Evolutionary conservation across 192 early-diverging fungal species (phyloP).

Genomic region (Linnemannia exigua): DNA sequence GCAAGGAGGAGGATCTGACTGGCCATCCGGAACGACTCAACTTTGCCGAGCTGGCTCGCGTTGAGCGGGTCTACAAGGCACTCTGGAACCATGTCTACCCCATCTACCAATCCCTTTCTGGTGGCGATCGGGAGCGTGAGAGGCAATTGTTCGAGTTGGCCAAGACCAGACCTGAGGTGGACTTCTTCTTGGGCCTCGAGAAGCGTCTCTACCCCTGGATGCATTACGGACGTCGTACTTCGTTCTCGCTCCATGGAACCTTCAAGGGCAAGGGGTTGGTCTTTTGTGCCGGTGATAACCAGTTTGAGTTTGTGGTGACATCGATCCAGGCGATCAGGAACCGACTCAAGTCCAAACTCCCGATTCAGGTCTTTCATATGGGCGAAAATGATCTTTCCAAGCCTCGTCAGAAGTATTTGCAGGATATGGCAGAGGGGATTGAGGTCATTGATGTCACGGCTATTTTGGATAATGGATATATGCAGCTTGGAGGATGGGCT

Average conservation of each 20-base stretch:
- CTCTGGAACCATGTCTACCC: slow-evolving; percentile 62
- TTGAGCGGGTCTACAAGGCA: slow-evolving; percentile 57
- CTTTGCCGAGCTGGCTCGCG: slow-evolving; percentile 54
- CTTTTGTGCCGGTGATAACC: slow-evolving; percentile 63
- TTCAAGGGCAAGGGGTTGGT: slow-evolving; percentile 59
- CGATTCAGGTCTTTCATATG: slow-evolving; percentile 72
- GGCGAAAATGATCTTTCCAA: slow-evolving; percentile 58
- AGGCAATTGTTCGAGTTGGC: slow-evolving; percentile 23
- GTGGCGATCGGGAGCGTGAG: slow-evolving; percentile 26
- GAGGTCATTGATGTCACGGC: slow-evolving; percentile 52
- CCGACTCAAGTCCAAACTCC: slow-evolving; percentile 62
- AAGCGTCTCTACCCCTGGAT: slow-evolving; percentile 59
- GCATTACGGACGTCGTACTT: slow-evolving; percentile 36
- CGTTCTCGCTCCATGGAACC: slow-evolving; percentile 52
- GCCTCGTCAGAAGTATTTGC: slow-evolving; percentile 44
- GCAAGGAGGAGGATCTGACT: slow-evolving; percentile 28
- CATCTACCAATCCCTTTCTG: slow-evolving; percentile 45
- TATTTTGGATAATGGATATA: slow-evolving; percentile 55
- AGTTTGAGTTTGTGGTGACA: slow-evolving; percentile 58
- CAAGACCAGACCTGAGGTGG: slow-evolving; percentile 26
- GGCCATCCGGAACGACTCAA: slow-evolving; percentile 39
- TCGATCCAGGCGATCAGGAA: slow-evolving; percentile 59
- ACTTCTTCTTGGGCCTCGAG: slow-evolving; percentile 55
- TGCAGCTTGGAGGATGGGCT: slow-evolving; percentile 71
- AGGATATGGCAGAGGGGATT: slow-evolving; percentile 39